Evolutionary conservation across 345 rosid genomes (phyloP), one percentile per base, ranked within the genome.

Genomic region (Murraya paniculata): DNA sequence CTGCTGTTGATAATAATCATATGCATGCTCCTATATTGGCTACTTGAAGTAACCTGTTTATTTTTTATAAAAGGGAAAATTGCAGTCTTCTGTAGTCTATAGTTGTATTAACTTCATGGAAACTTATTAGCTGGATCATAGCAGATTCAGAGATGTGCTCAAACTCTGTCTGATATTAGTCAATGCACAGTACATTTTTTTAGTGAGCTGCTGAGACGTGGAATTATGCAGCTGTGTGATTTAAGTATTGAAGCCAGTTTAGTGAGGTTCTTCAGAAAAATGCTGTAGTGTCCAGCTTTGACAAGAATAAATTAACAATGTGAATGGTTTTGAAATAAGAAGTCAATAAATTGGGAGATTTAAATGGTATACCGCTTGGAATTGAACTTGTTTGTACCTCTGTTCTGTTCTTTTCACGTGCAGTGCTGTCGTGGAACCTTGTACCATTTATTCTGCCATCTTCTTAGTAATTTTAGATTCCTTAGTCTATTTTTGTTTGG

Each of bases 381-480:
- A 21, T 27, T 48, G 60, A 45, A 45, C 68, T 74, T 60, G 16
- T 62, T 41, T 24, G 48, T 41, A 30, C 30, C 48, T 22, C 45
- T 30, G 48, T 41, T 48, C 16, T 59, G 27, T 73, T 50, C 33
- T 41, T 68, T 41, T 68, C 18, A 0, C 14, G 33, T 64, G 78
- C 30, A 11, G 30, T 74, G 77, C 61, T 41, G 27, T 74, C 31
- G 14, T 45, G 30, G 71, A 75, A 41, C 6, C 45, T 62, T 75
- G 14, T 22, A 45, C 31, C 30, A 48, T 64, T 60, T 30, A 41
- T 30, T 48, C 71, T 75, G 25, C 61, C 13, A 27, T 31, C 61
- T 41, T 41, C 7, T 64, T 50, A 27, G 62, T 31, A 45, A 18
- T 36, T 74, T n/a, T 74, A 60, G 11, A 21, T 61, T 39, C 68